Conservation (phyloP, 805 yeast genomes). For the Wickerhamiella nectarea region DNA sequence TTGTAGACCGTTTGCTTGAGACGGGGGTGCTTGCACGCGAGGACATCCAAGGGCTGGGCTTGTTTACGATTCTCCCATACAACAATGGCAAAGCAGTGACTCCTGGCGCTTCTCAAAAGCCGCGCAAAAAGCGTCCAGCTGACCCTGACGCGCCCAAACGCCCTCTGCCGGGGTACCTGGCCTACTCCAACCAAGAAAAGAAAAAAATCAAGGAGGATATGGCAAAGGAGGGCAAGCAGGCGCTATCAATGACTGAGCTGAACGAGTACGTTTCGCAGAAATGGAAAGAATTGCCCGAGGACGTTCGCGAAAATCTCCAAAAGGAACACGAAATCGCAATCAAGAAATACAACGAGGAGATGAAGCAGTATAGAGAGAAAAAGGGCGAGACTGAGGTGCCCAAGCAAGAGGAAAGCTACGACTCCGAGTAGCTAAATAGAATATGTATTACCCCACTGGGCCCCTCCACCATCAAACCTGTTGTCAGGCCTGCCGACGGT, state of each 20-base stretch:
- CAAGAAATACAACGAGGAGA: not conserved
- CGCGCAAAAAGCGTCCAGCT: slow-evolving; percentile 29
- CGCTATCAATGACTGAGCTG: slow-evolving; percentile 64
- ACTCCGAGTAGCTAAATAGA: too few relatives aligned
- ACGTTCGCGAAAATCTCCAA: not conserved
- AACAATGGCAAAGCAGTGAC: not conserved
- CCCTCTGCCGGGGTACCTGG: slow-evolving; percentile 78
- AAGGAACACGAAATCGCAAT: not conserved
- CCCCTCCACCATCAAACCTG: too few relatives aligned
- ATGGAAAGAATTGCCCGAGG: slow-evolving; percentile 39
- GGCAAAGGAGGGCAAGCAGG: slow-evolving; percentile 42
- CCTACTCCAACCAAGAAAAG: slow-evolving; percentile 61
- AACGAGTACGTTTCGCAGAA: slow-evolving; percentile 64
- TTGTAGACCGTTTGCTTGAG: not conserved
- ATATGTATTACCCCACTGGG: too few relatives aligned
- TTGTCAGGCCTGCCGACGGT: too few relatives aligned
- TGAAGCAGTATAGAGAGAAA: not conserved
- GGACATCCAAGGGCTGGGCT: not conserved
- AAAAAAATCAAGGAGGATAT: slow-evolving; percentile 59
- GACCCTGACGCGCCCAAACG: slow-evolving; percentile 95
- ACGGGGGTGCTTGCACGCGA: not conserved
- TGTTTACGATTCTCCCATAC: not conserved
- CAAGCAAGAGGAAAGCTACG: too few relatives aligned
- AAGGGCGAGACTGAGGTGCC: not conserved
- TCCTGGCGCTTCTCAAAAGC: too few relatives aligned